Evolutionary conservation across 2,329 filamentous ascomycete genomes (phyloP), one percentile per base, ranked within the genome.

Genomic region (Neopestalotiopsis sp.): DNA sequence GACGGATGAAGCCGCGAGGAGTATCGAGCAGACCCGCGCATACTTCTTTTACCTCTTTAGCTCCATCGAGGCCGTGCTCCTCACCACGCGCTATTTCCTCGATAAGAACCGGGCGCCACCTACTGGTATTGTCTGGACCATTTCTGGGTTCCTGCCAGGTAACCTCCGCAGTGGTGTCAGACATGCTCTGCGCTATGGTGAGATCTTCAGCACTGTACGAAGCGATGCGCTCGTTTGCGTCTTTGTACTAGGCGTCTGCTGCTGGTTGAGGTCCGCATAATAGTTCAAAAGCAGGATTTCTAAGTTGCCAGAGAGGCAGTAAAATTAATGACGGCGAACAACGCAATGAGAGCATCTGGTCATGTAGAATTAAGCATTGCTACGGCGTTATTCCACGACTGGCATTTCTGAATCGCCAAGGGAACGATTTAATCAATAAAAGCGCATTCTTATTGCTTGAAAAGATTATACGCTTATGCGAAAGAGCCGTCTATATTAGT

Each of bases 31-130:
- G 68, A 76, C 79, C 42, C 77, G 84, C 56, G 83, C 83, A 61
- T 85, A 86, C 70, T 91, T 94, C 80, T 94, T 95, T 80, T 94
- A 90, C 83, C 86, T 92, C n/a, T 96, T 95, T 77, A 91, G 92
- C 5, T 94, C 92, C 0, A 90, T 89, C 40, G 92, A 96, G 81
- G 86, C 93, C 12, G 78, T 93, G 66, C 83, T 95, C 71, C 88
- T 95, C 72, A 91, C 89, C 1, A 90, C 88, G 38, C 85, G 92
- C 30, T 93, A 91, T 77, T 89, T 94, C 73, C 76, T 94, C 65
- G 92, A 94, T 74, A 89, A 88, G 73, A 87, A 87, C 30, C 79
- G 82, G 53, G 77, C 87, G 61, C 87, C 88, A 70, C 88, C 87
- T 3, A 80, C 83, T 32, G 91, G 92, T 3, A 86, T 92, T 68